Percentiles rank a stretch among this genome's conserved stretches.
Conservation (phyloP, 306 rosid genomes). For the Crotalaria pallida region DNA sequence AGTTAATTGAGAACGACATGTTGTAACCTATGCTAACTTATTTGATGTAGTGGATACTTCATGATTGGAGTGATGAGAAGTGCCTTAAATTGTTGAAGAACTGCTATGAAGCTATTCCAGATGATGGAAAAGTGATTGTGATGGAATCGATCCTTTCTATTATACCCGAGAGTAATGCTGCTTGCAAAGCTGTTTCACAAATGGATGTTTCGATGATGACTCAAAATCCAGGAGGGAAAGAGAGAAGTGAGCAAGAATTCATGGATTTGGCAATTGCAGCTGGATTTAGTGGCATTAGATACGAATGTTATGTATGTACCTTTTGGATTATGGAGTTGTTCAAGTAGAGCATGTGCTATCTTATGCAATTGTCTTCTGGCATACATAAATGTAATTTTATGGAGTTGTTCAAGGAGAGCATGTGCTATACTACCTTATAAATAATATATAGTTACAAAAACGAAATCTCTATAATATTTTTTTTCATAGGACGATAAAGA, state of each 20-base stretch:
- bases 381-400: too few relatives aligned
- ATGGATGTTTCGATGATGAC: slow-evolving; percentile 47
- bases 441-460: too few relatives aligned
- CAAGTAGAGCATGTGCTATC: slow-evolving; percentile 21
- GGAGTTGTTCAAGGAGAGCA: slow-evolving; percentile 45
- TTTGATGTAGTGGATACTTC: slow-evolving; percentile 30
- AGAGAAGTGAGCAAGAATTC: slow-evolving; percentile 39
- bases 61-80: slow-evolving; percentile 33
- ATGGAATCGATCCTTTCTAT: slow-evolving; percentile 36
- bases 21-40: neutral
- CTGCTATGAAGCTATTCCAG: slow-evolving; percentile 39
- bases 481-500: too few relatives aligned
- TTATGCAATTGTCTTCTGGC: neutral
- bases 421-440: too few relatives aligned
- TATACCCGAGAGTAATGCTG: slow-evolving; percentile 17
- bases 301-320: slow-evolving; percentile 26
- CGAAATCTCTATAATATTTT: too few relatives aligned
- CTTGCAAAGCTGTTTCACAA: neutral
- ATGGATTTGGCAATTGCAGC: slow-evolving; percentile 37
- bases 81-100: slow-evolving; percentile 41
- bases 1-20: neutral
- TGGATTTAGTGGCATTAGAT: slow-evolving; percentile 44
- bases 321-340: slow-evolving; percentile 53
- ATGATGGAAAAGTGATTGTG: slow-evolving; percentile 50
- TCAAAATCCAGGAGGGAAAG: slow-evolving; percentile 47